Evolutionary conservation across 371 early-diverging fungal species (phyloP), one percentile per base, ranked within the genome.

Genomic region (Zychaea mexicana): DNA sequence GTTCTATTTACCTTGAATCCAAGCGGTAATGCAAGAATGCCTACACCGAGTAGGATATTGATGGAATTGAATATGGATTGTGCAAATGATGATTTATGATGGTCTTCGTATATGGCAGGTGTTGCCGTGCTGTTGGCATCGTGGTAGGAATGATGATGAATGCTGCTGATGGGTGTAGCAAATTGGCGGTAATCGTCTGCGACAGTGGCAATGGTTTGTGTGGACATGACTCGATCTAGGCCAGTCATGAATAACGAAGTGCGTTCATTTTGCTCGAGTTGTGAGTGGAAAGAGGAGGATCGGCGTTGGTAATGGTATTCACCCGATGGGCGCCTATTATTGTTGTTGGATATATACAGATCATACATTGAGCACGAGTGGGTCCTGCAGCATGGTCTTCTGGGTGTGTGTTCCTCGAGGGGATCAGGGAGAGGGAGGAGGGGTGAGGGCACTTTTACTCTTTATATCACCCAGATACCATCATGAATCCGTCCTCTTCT

Each of bases 11-110:
- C 78, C 67, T 78, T 81, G 65, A 92, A 83, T 28, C 88, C 88
- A 56, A 84, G 78, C 2, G 92, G 91, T 49, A 80, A 73, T 9
- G 87, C 68, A 15, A 85, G 65, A 66, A 86, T 78, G 22, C 86
- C 85, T 45, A 88, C 84, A 46, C 88, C 89, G 52, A 87, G 81
- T 53, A 90, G 72, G n/a, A 88, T 74, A 62, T 90, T 90, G 68
- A 88, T 80, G 0, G 85, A 74, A 66, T 88, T 88, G 55, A 87
- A 86, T 15, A 78, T 71, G 6, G 84, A 76, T 58, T 87, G 81
- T 8, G 74, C 61, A 67, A 81, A 83, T 9, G 79, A 76, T 7
- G 82, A 82, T 57, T 76, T 78, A 28, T 74, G 64, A 31, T 55
- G 33, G 22, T 55, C 62, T 2, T 59, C 55, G n/a, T 52, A 27